Conservation (phyloP, 116 monocot species). For the Phalaenopsis hybrid region DNA sequence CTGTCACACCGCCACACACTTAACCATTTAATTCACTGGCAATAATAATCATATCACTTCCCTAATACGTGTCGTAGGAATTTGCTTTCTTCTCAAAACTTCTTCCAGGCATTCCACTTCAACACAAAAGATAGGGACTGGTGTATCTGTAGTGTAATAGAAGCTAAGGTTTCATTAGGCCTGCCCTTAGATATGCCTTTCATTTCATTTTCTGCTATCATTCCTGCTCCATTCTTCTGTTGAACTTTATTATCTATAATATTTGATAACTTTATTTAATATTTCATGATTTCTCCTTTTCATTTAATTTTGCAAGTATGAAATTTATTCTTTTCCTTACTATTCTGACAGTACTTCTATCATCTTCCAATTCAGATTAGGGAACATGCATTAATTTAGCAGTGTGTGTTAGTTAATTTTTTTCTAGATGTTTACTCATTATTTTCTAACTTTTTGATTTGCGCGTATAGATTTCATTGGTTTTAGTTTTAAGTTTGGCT, state of each 20-base stretch:
- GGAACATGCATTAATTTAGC: background rate
- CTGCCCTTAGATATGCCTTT: background rate
- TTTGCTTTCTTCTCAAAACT: background rate
- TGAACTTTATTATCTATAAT: background rate
- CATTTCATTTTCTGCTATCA: background rate
- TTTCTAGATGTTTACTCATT: too few species aligned
- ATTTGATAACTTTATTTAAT: background rate
- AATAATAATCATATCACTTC: background rate
- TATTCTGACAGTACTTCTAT: background rate
- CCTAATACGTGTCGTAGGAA: background rate
- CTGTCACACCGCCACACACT: background rate
- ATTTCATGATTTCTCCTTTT: background rate
- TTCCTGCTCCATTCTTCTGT: background rate
- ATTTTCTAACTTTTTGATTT: too few species aligned
- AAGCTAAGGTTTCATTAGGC: background rate
- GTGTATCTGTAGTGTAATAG: background rate
- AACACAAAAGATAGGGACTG: background rate
- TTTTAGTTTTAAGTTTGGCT: background rate
- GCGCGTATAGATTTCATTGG: background rate
- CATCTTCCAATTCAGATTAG: background rate
- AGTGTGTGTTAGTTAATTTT: too few species aligned
- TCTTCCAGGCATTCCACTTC: background rate
- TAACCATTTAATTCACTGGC: background rate
- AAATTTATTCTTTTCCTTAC: background rate
- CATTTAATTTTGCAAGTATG: background rate